A percentile compares a stretch with the other conserved stretches of the same genome.
These are phyloP conservation scores for Aegilops longissima DNA, from an alignment of 176 grass and related monocot species.

Conservation along the genomic window DNA sequence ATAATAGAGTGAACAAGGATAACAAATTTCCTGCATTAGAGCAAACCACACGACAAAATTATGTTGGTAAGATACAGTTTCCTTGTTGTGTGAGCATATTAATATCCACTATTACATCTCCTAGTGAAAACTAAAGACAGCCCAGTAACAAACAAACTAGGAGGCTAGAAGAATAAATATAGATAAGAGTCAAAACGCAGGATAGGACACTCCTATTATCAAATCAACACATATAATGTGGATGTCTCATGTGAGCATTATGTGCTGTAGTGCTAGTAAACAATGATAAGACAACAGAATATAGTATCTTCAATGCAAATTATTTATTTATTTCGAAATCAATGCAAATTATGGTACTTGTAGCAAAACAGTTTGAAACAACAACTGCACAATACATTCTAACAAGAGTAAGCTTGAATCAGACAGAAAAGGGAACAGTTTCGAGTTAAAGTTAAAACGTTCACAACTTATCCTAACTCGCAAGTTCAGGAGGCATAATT, in stretches of 20 bases:
- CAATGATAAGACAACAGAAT: background rate
- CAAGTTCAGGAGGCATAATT: background rate
- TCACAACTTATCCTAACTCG: background rate
- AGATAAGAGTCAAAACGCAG: background rate
- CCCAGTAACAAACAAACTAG: background rate
- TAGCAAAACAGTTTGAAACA: background rate
- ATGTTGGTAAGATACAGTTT: background rate
- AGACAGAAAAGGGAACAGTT: background rate
- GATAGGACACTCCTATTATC: background rate
- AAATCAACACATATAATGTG: background rate
- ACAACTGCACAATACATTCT: background rate
- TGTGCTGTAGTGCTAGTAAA: background rate
- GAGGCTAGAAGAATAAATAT: background rate
- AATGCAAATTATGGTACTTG: background rate
- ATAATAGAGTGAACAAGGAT: background rate
- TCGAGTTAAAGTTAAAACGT: background rate
- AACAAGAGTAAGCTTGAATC: background rate
- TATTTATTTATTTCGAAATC: background rate
- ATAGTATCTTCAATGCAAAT: background rate
- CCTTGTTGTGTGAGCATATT: background rate
- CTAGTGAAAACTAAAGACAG: background rate
- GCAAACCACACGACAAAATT: background rate
- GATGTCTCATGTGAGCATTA: background rate
- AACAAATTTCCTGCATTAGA: background rate
- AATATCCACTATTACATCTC: too few relatives aligned